These are phyloP conservation scores for Leccinum olivaceopallidum DNA, from an alignment of 768 basidiomycete genomes.

Conservation along the genomic window DNA sequence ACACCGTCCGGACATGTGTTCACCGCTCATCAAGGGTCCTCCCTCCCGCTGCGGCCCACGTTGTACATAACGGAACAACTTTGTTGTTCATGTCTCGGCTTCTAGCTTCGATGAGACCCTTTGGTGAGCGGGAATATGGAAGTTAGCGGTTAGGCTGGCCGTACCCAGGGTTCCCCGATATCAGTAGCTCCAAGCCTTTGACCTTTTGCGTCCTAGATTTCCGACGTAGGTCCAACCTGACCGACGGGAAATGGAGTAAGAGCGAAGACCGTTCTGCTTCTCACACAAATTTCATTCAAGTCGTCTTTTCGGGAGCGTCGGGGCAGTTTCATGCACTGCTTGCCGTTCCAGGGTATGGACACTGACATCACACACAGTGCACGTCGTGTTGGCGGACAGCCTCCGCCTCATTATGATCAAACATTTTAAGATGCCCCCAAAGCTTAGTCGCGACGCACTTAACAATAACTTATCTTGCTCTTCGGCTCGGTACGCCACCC, in stretches of 20 bases:
- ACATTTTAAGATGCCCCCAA: background rate
- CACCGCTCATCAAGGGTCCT: background rate
- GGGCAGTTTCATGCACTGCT: background rate
- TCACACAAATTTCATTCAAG: constrained; percentile 19
- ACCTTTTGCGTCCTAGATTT: background rate
- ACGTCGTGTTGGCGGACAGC: constrained; percentile 9
- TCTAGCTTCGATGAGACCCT: background rate
- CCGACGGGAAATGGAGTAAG: background rate
- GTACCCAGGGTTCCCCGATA: background rate
- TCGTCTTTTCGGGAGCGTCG: constrained; percentile 14
- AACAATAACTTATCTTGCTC: background rate
- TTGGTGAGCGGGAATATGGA: background rate
- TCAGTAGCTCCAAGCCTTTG: background rate
- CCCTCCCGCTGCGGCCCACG: background rate
- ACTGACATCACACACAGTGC: constrained; percentile 6
- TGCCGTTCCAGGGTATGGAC: background rate
- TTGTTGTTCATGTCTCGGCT: background rate
- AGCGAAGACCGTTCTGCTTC: constrained; percentile 6
- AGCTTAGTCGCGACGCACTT: background rate
- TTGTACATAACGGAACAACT: background rate
- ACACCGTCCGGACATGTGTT: background rate
- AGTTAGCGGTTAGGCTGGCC: background rate
- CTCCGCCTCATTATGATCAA: background rate
- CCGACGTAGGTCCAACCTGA: background rate
- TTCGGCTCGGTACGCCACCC: background rate